Percentiles rank a stretch among this genome's conserved stretches.
Evolutionary conservation across 352 stramenopile species (phyloP).

Genomic region (Pythium grandisporangium): DNA sequence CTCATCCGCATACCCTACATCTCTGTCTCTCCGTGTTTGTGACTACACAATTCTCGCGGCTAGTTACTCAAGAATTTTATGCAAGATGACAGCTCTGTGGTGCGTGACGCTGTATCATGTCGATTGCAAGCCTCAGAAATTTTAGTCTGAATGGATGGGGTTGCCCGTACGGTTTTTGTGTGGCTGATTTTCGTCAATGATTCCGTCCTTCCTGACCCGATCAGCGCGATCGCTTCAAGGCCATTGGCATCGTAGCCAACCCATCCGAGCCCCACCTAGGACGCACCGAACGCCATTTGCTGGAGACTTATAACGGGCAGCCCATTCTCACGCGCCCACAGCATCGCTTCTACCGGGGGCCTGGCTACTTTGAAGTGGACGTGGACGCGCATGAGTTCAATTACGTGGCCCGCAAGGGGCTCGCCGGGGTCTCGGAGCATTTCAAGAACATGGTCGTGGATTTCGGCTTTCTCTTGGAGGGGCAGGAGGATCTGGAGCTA

Average conservation of each 20-base stretch:
- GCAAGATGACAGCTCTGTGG: slow-evolving; percentile 19
- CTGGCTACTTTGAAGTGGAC: slow-evolving; percentile 78
- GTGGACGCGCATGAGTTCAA: slow-evolving; percentile 82
- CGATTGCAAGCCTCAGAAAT: too few relatives aligned
- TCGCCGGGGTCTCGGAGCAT: slow-evolving; percentile 63
- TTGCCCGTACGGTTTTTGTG: too few relatives aligned
- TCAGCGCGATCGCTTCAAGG: slow-evolving; percentile 74
- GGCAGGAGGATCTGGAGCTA: slow-evolving; percentile 66
- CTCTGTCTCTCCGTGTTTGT: too few relatives aligned
- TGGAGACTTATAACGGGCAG: slow-evolving; percentile 80
- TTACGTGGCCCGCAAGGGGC: slow-evolving; percentile 65
- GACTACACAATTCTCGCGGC: not conserved
- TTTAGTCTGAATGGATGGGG: too few relatives aligned
- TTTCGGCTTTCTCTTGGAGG: slow-evolving; percentile 78
- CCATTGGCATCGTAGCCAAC: slow-evolving; percentile 76
- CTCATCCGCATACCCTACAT: too few relatives aligned
- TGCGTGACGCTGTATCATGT: too few relatives aligned
- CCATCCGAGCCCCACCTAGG: slow-evolving; percentile 58
- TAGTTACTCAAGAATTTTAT: slow-evolving; percentile 36
- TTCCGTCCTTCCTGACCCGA: slow-evolving; percentile 29
- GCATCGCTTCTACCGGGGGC: slow-evolving; percentile 58
- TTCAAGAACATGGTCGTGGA: slow-evolving; percentile 78
- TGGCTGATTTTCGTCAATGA: too few relatives aligned
- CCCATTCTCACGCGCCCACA: slow-evolving; percentile 74
- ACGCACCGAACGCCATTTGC: slow-evolving; percentile 57